A percentile compares a stretch with the other conserved stretches of the same genome.
These are phyloP conservation scores for Nemania sp. DNA, from an alignment of 2,329 filamentous ascomycete species.

Conservation along the genomic window DNA sequence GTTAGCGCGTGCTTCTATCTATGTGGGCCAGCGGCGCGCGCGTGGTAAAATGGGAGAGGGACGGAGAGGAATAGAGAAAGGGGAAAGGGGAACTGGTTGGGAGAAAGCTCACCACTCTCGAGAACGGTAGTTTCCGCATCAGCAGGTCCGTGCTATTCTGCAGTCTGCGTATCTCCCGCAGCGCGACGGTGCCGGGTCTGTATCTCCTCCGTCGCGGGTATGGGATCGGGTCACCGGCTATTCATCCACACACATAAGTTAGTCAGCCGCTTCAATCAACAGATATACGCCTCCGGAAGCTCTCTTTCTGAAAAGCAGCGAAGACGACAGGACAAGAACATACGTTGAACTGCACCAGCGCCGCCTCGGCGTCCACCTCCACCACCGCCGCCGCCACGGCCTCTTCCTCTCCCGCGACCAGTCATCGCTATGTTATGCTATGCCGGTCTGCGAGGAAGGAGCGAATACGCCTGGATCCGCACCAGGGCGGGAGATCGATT, in stretches of 20 bases:
- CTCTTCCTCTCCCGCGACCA: constrained; percentile 21
- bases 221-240: constrained; percentile 75
- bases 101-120: constrained; percentile 63
- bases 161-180: constrained; percentile 89
- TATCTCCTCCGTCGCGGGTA: constrained; percentile 66
- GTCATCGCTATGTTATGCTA: no score
- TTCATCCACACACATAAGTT: constrained; percentile 27
- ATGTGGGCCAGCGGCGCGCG: no score
- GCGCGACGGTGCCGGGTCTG: constrained; percentile 78
- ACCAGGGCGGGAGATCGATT: background rate
- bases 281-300: background rate
- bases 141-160: constrained; percentile 89
- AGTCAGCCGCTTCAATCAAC: constrained; percentile 15
- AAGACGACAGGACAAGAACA: constrained; percentile 34
- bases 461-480: background rate
- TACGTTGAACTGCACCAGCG: constrained; percentile 34
- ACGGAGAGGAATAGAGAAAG: no score
- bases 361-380: constrained; percentile 23
- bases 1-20: constrained; percentile 14
- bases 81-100: no score
- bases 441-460: no score
- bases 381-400: constrained; percentile 17
- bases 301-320: background rate
- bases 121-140: constrained; percentile 78
- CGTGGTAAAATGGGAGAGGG: no score